Percentiles rank a stretch among this genome's conserved stretches.
Evolutionary conservation across 2,329 filamentous ascomycete species (phyloP).

Genomic region (Aspergillus ruber): DNA sequence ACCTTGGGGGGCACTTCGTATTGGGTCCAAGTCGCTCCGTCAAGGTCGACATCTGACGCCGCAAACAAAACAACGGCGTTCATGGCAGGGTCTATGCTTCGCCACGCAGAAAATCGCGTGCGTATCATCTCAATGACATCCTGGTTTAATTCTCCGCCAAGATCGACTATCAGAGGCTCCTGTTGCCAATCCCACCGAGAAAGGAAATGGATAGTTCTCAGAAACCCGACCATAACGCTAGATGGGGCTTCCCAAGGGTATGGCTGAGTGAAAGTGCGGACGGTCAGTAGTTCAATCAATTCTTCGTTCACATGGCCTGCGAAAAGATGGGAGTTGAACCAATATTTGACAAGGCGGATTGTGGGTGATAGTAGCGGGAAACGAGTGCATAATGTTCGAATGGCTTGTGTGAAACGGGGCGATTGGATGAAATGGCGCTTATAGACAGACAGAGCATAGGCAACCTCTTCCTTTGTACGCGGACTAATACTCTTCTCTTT

Average conservation of each 20-base stretch:
- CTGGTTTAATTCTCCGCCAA: slow-evolving; percentile 55
- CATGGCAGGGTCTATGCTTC: slow-evolving; percentile 81
- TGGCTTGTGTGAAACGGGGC: slow-evolving; percentile 73
- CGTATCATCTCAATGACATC: slow-evolving; percentile 58
- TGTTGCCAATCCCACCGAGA: slow-evolving; percentile 88
- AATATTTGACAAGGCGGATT: slow-evolving; percentile 78
- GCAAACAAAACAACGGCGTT: slow-evolving; percentile 76
- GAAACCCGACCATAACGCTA: slow-evolving; percentile 70
- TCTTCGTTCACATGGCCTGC: slow-evolving; percentile 69
- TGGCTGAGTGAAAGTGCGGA: slow-evolving; percentile 71
- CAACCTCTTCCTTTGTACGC: slow-evolving; percentile 61
- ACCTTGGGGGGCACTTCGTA: slow-evolving; percentile 66
- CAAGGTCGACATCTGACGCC: slow-evolving; percentile 69
- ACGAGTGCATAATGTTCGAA: slow-evolving; percentile 73
- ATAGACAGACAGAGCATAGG: slow-evolving; percentile 62
- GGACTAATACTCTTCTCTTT: slow-evolving; percentile 66
- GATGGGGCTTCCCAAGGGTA: slow-evolving; percentile 75
- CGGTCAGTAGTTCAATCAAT: slow-evolving; percentile 74
- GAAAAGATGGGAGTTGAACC: slow-evolving; percentile 81
- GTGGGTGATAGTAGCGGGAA: slow-evolving; percentile 73
- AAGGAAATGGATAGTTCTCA: slow-evolving; percentile 72
- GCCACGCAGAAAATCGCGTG: slow-evolving; percentile 73
- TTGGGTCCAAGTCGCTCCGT: slow-evolving; percentile 75
- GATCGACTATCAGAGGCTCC: slow-evolving; percentile 74
- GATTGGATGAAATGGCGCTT: slow-evolving; percentile 65